These are phyloP conservation scores for Pichia heedii DNA, from an alignment of 805 yeast species.

Conservation along the genomic window DNA sequence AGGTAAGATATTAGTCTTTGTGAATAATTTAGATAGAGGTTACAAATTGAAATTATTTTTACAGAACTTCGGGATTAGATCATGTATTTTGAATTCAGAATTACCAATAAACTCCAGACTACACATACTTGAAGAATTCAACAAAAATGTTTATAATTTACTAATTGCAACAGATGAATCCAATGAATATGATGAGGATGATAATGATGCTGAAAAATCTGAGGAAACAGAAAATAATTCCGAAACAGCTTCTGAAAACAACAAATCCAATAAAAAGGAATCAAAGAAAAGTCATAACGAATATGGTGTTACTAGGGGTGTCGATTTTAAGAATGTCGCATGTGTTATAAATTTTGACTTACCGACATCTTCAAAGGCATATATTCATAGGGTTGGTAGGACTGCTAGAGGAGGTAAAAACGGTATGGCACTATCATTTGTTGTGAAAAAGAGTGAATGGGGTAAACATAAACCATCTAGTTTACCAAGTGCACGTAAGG, in stretches of 20 bases:
- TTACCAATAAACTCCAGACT: conserved; percentile 87
- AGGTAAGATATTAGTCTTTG: conserved; percentile 87
- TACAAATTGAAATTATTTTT: conserved; percentile 83
- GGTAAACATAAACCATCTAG: conserved; percentile 84
- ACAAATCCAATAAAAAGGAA: conserved; percentile 6
- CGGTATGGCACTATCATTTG: conserved; percentile 91
- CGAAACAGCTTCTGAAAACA: conserved; percentile 20
- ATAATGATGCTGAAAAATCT: conserved; percentile 18
- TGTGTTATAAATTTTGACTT: conserved; percentile 94
- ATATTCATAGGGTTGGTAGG: conserved; percentile 91
- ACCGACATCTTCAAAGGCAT: conserved; percentile 81
- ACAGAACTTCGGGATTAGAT: conserved; percentile 88
- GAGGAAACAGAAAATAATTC: conserved; percentile 28
- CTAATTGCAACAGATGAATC: conserved; percentile 94
- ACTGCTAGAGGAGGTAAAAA: conserved; percentile 96
- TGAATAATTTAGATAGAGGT: conserved; percentile 91
- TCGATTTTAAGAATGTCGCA: conserved; percentile 91
- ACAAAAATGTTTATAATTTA: conserved; percentile 76
- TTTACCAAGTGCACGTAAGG: conserved; percentile 61
- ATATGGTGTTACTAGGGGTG: conserved; percentile 94
- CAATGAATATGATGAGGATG: conserved; percentile 40
- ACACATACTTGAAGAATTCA: conserved; percentile 92
- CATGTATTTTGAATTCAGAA: conserved; percentile 86
- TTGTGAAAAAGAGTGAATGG: conserved; percentile 71
- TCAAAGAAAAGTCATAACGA: conserved; percentile 38